Evolutionary conservation across 495 filamentous ascomycete species (phyloP).

Genomic region (Aspergillus diversus): DNA sequence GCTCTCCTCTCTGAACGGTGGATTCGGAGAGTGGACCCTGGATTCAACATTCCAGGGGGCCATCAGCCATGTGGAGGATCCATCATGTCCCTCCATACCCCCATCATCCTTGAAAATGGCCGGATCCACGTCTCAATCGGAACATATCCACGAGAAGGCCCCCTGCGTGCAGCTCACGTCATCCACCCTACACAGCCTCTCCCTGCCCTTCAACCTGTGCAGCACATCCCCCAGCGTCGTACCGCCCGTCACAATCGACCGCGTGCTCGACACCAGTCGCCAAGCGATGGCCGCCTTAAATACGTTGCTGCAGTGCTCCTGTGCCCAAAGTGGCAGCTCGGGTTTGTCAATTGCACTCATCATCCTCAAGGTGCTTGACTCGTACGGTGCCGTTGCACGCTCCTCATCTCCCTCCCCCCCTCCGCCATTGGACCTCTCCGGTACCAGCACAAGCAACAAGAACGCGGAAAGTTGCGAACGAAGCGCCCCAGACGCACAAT

Average conservation of each 20-base stretch:
- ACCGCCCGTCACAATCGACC: not conserved
- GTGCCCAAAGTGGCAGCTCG: not conserved
- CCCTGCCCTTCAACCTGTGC: not conserved
- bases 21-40: not conserved
- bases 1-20: not conserved
- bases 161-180: conserved; percentile 1
- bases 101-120: no score
- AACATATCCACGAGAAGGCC: not conserved
- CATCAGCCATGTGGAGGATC: not conserved
- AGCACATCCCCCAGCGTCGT: not conserved
- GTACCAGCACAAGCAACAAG: not conserved
- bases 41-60: not conserved
- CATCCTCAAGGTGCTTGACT: not conserved
- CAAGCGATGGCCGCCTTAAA: not conserved
- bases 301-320: not conserved
- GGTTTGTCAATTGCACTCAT: not conserved
- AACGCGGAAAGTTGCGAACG: no score
- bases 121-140: no score
- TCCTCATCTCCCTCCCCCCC: not conserved
- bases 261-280: not conserved
- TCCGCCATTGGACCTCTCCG: not conserved
- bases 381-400: not conserved
- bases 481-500: no score
- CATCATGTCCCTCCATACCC: not conserved
- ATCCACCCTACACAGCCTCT: not conserved